Base-by-base conservation (phyloP, 129 eudicot species). In the Lactuca saligna region DNA sequence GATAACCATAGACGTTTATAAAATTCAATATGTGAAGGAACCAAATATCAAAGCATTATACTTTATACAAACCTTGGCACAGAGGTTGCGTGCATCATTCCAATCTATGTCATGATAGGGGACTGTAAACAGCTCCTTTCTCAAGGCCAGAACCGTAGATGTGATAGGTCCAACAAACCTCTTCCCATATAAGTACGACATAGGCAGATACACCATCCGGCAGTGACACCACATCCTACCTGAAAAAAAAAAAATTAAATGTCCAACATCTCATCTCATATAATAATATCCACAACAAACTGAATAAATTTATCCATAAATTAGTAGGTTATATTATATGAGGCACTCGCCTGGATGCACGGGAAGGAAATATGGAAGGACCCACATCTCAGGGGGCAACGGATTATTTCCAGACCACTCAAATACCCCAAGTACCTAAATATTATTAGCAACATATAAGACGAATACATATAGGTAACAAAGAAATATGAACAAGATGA, bases 161-260 rank as follows among this genome's bases (percentile, higher is more conserved):
- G 96, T 92, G 42, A 92, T 86, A 39, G 95, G 96, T 65, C 95
- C 98, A 61, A 92, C 96, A 81, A 88, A 86, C 70, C 95, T 86
- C 90, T 83, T 92, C 65, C 96, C 98, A 65, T 92, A 92, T 63
- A 92, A 58, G 79, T 88, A 92, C 48, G 95, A 92, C 96, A 92
- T 88, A 60, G 98, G 98, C 68, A 92, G 79, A 76, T 92, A 92
- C 65, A 92, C 98, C 98, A 92, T 88, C 35, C 98, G 83, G 76
- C 96, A 92, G 75, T 92, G 96, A 73, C 98, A 92, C 98, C 96
- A 92, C 96, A 92, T 88, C 75, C 91, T 84, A 84, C 98, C 98
- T 92, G 87, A 78, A 20, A 20, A 20, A 20, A 20, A 76, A 46
- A 11, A 20, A 20, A 20, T 20, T 20, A 25, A 25, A 25, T 25